Evolutionary conservation across 345 rosid species (phyloP).

Genomic region (Sonneratia alba): DNA sequence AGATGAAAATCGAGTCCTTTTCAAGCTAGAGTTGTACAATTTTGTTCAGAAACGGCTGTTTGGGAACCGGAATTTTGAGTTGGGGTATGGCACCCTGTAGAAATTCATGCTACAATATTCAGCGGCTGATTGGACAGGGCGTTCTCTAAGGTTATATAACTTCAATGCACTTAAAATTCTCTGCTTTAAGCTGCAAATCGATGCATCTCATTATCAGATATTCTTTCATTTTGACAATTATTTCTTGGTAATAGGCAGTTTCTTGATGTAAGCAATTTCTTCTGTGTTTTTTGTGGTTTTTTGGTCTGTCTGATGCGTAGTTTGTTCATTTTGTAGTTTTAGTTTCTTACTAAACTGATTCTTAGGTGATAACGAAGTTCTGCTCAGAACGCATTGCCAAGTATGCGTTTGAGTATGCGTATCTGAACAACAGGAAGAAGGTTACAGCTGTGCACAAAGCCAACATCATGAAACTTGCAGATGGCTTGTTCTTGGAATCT

Average conservation of each 20-base stretch:
- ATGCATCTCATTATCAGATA: not conserved
- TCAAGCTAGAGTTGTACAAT: too few species aligned
- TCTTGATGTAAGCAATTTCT: too few species aligned
- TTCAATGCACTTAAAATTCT: not conserved
- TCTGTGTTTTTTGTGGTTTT: too few species aligned
- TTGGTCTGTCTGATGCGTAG: too few species aligned
- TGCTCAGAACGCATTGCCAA: conserved; percentile 91
- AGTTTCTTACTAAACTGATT: conserved; percentile 8
- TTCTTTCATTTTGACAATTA: too few species aligned
- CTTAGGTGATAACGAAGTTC: conserved; percentile 93
- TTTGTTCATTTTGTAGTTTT: not conserved
- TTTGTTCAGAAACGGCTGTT: not conserved
- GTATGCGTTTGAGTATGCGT: conserved; percentile 95
- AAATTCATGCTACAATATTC: not conserved
- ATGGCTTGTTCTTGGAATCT: conserved; percentile 90
- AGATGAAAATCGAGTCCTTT: not conserved
- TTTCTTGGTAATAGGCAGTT: too few species aligned
- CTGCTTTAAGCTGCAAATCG: not conserved
- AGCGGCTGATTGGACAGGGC: not conserved
- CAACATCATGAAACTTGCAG: conserved; percentile 94
- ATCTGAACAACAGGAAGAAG: conserved; percentile 79
- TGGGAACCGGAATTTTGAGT: too few species aligned
- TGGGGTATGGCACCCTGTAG: not conserved
- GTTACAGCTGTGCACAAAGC: conserved; percentile 98
- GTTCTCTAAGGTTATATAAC: not conserved